A percentile compares a stretch with the other conserved stretches of the same genome.
Conservation (phyloP, 2,329 filamentous ascomycete genomes). For the Xylariaceae sp. region DNA sequence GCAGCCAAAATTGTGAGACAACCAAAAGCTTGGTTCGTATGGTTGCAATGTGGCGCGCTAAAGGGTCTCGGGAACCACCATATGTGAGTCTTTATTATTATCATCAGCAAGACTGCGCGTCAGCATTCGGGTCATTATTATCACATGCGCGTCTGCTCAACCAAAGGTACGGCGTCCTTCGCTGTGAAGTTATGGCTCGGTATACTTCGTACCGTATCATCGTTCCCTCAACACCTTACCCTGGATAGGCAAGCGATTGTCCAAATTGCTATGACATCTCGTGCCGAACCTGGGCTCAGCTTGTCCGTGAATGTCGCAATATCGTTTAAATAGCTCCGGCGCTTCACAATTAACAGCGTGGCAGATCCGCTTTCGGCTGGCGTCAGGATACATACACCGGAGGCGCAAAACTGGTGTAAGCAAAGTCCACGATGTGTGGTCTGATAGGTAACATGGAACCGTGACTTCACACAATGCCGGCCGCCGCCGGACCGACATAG, state of each 20-base stretch:
- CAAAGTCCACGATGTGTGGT: neutral
- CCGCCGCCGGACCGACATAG: no score
- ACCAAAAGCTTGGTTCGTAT: neutral
- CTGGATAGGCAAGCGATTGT: no score
- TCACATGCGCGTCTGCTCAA: constrained; percentile 1
- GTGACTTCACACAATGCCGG: no score
- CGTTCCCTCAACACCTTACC: no score
- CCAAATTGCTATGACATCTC: no score
- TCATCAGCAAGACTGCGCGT: constrained; percentile 3
- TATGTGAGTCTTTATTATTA: constrained; percentile 12
- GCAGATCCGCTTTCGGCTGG: constrained; percentile 4
- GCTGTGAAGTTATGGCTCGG: no score
- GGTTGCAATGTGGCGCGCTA: constrained; percentile 15
- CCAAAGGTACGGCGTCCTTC: no score
- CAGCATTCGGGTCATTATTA: neutral
- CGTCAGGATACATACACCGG: neutral
- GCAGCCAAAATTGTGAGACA: neutral
- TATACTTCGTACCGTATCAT: no score
- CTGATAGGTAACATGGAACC: neutral
- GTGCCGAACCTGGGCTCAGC: neutral
- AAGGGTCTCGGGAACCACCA: constrained; percentile 9
- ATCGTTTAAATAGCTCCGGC: constrained; percentile 11
- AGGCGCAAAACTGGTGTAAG: neutral
- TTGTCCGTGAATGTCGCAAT: neutral
- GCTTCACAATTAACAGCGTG: neutral